These are phyloP conservation scores for Plasmopara halstedii DNA, from an alignment of 352 stramenopile genomes.

Conservation along the genomic window DNA sequence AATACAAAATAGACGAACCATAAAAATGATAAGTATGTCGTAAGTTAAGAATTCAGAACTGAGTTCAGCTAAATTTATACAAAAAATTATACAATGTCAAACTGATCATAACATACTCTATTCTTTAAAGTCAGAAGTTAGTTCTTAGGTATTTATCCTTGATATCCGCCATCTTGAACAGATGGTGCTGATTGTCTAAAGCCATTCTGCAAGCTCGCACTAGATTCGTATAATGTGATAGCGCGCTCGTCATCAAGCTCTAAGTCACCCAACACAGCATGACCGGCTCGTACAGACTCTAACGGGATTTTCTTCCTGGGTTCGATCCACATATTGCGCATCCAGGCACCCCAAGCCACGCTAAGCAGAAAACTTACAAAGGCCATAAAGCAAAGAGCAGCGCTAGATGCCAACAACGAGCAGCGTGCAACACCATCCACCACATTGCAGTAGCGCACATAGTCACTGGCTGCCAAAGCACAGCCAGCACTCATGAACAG, in stretches of 20 bases:
- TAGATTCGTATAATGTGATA: constrained; percentile 18
- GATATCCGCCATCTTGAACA: too few species aligned
- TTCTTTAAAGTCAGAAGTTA: not conserved
- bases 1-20: too few species aligned
- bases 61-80: too few species aligned
- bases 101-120: too few species aligned
- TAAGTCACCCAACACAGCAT: constrained; percentile 10
- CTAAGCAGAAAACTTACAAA: constrained; percentile 56
- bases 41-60: too few species aligned
- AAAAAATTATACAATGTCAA: too few species aligned
- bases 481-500: constrained; percentile 59
- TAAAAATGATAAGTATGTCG: too few species aligned
- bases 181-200: constrained; percentile 11
- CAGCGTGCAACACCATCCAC: constrained; percentile 40
- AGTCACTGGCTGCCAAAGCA: constrained; percentile 54
- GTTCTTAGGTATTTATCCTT: too few species aligned
- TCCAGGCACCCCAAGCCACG: constrained; percentile 52
- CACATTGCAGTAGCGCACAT: constrained; percentile 50
- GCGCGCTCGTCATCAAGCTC: constrained; percentile 17
- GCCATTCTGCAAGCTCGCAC: constrained; percentile 21
- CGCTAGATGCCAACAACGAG: constrained; percentile 33
- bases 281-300: not conserved
- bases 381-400: constrained; percentile 47
- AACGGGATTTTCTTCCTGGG: constrained; percentile 12
- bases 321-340: constrained; percentile 29